Base-by-base conservation (phyloP, 345 rosid genomes). In the Iberis pinnata region DNA sequence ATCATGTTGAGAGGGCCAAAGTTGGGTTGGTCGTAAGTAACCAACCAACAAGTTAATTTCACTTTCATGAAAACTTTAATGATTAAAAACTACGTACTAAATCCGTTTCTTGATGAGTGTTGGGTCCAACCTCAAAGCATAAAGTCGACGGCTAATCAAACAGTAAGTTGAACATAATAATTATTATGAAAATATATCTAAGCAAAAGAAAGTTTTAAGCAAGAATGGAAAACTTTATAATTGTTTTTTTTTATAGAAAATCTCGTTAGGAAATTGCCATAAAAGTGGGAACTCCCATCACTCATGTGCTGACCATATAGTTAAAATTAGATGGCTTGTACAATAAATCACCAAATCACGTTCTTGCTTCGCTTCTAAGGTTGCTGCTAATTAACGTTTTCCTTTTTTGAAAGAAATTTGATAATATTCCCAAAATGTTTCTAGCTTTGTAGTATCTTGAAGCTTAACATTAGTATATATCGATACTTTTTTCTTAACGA, bases 331-430 rank as follows among this genome's bases (percentile, higher is more conserved):
- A 39, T 31, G 35, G 56, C 63, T 22, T 48, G n/a, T n/a, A n/a
- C n/a, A n/a, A 56, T 22, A 48, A 33, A 48, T 18, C 35, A 54
- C 18, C 68, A 38, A 63, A 9, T 27, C 62, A 54, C 15, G 61
- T 16, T 64, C 26, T 41, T 39, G 50, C 69, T 31, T 56, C 32
- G 62, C 57, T 48, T 64, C 63, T 48, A 56, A 64, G 63, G 32
- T 56, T 63, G 56, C 49, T 18, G 18, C 19, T n/a, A n/a, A n/a
- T n/a, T n/a, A n/a, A n/a, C n/a, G n/a, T n/a, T n/a, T n/a, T n/a
- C n/a, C n/a, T n/a, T n/a, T n/a, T n/a, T n/a, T n/a, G n/a, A n/a
- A n/a, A n/a, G n/a, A n/a, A n/a, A n/a, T n/a, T n/a, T n/a, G n/a
- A n/a, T n/a, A n/a, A n/a, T n/a, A n/a, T n/a, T n/a, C n/a, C n/a